Evolutionary conservation across 2,329 filamentous ascomycete genomes (phyloP).

Genomic region (Pseudocercospora fuligena): DNA sequence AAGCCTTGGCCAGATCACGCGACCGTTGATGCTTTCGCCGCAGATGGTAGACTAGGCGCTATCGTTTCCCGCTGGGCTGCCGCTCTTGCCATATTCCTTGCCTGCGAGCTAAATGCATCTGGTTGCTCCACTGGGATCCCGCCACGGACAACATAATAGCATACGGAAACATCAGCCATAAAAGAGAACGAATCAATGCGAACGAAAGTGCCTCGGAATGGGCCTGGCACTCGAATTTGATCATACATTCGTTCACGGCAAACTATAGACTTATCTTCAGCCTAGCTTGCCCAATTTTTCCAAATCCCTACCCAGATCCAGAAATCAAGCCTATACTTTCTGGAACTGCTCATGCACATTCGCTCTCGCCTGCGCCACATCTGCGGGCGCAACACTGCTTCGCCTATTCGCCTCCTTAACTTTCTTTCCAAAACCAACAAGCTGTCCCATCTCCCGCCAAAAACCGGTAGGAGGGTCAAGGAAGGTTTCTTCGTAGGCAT

Average conservation of each 20-base stretch:
- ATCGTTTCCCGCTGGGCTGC: background rate
- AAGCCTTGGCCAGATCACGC: background rate
- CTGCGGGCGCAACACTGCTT: conserved; percentile 16
- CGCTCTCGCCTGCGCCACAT: conserved; percentile 21
- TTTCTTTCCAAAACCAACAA: conserved; percentile 44
- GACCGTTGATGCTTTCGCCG: too few relatives aligned
- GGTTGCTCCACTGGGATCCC: too few relatives aligned
- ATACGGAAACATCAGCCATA: too few relatives aligned
- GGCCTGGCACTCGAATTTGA: background rate
- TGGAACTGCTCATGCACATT: conserved; percentile 19
- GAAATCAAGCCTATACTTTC: background rate
- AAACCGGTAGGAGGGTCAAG: conserved; percentile 55
- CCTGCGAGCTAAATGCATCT: too few relatives aligned
- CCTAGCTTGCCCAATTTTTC: background rate
- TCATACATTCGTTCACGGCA: background rate
- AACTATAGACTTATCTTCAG: background rate
- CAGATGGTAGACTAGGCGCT: background rate
- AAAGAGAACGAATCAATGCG: too few relatives aligned
- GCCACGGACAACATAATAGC: too few relatives aligned
- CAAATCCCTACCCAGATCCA: background rate
- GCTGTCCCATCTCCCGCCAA: conserved; percentile 57
- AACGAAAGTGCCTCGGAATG: too few relatives aligned
- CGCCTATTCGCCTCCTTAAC: conserved; percentile 21
- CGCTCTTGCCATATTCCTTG: background rate
- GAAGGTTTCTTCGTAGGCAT: conserved; percentile 61